Conservation (phyloP, 306 rosid species). For the Cucurbita ficifolia region DNA sequence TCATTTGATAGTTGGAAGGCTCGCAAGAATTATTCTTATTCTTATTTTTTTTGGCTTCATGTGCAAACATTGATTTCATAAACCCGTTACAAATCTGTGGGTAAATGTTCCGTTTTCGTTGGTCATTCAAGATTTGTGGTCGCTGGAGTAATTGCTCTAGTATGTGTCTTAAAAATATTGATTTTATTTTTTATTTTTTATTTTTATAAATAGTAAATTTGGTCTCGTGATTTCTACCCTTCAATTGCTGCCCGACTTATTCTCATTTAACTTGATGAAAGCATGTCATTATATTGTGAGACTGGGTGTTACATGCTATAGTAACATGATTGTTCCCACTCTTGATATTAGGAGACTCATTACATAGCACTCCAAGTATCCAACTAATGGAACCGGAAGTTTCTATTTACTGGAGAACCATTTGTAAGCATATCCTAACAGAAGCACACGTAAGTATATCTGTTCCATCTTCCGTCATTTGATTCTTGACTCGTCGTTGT, state of each 20-base stretch:
- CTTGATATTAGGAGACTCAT: conserved; percentile 22
- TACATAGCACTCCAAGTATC: conserved; percentile 25
- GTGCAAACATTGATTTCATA: neutral
- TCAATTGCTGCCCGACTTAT: neutral
- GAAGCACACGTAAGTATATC: conserved; percentile 68
- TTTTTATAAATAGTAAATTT: neutral
- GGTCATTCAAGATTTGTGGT: neutral
- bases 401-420: conserved; percentile 73
- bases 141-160: neutral
- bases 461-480: neutral
- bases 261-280: neutral
- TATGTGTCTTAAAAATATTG: neutral
- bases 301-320: neutral
- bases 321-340: conserved; percentile 14
- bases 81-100: neutral
- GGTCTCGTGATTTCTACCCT: neutral
- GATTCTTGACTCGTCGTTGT: neutral
- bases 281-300: neutral
- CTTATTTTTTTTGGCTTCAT: neutral
- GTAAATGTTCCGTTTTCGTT: neutral
- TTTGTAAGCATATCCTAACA: conserved; percentile 59
- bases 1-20: neutral
- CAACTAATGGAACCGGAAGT: conserved; percentile 78
- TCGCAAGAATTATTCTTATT: neutral
- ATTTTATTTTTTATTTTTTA: neutral